Base-by-base conservation (phyloP, 257 asterid genomes). In the Nicotiana attenuata region DNA sequence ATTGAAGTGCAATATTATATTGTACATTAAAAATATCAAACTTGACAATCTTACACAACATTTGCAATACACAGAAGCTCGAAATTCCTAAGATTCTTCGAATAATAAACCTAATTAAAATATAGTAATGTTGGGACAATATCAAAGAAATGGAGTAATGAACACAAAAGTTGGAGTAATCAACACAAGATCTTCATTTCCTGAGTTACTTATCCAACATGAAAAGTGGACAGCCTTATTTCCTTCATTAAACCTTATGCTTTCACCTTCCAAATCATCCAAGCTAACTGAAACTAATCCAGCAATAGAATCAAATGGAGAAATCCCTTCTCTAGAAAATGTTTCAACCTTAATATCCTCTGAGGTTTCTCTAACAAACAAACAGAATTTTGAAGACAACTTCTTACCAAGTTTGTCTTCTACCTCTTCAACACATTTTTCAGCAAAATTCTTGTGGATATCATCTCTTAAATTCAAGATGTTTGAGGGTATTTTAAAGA, bases 101-200 rank as follows among this genome's bases (percentile, higher is more conserved):
- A 41, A 41, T 41, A 8, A 0, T 5, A 41, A 41, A 9, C 50
- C 13, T 41, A 2, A 41, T 41, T 0, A 8, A 41, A 7, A 31
- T 31, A 31, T 31, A 31, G 28, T 26, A 26, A 28, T 28, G 1
- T 28, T 31, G 53, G 28, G 10, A 0, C n/a, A n/a, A 67, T 35
- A 35, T 67, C 50, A 35, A 10, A 24, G 55, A 67, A 67, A 35
- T 4, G 28, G 15, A 3, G 28, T 3, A 35, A 35, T 45, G 63
- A 65, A 45, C 84, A 31, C 35, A 35, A 75, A 33, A 20, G 84
- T 78, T 80, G 89, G 91, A 85, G 87, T 31, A 67, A 90, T 82
- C 82, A 93, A 81, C 11, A 91, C 84, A 73, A 82, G 85, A 16
- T 87, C 97, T 85, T 93, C 91, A 84, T 87, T 93, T 71, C 63